Evolutionary conservation across 345 rosid species (phyloP).

Genomic region (Geranium brycei): DNA sequence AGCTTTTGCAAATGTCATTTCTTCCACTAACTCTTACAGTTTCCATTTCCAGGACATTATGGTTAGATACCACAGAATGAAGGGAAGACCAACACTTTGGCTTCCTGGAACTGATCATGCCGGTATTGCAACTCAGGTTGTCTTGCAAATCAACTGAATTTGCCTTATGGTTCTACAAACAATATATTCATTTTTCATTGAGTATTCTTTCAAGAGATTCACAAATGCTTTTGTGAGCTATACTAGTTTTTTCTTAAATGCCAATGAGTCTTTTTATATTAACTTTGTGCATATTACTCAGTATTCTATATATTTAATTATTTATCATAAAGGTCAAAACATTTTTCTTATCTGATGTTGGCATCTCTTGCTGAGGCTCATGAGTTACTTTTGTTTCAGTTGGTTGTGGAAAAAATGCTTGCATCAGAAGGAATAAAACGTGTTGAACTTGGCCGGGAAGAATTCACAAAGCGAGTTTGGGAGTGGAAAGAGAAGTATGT

Average conservation of each 20-base stretch:
- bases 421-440: slow-evolving; percentile 84
- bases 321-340: slow-evolving; percentile 8
- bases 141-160: slow-evolving; percentile 10
- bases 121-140: slow-evolving; percentile 94
- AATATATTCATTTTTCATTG: no score
- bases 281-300: no score
- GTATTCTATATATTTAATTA: no score
- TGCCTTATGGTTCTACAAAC: no score
- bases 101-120: slow-evolving; percentile 99
- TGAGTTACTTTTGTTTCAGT: slow-evolving; percentile 21
- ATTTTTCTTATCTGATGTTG: slow-evolving; percentile 11
- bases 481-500: slow-evolving; percentile 94
- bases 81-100: slow-evolving; percentile 93
- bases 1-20: neutral
- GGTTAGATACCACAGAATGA: slow-evolving; percentile 88
- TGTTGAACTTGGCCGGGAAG: slow-evolving; percentile 68
- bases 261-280: no score
- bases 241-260: no score
- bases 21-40: slow-evolving; percentile 7
- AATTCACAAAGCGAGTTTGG: slow-evolving; percentile 86
- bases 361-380: neutral
- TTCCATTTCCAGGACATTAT: slow-evolving; percentile 53
- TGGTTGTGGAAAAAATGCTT: slow-evolving; percentile 95
- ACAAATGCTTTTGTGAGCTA: no score
- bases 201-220: no score